Evolutionary conservation across 31 red algal genomes (phyloP), one percentile per base, ranked within the genome.

Genomic region (Endocladia muricata): DNA sequence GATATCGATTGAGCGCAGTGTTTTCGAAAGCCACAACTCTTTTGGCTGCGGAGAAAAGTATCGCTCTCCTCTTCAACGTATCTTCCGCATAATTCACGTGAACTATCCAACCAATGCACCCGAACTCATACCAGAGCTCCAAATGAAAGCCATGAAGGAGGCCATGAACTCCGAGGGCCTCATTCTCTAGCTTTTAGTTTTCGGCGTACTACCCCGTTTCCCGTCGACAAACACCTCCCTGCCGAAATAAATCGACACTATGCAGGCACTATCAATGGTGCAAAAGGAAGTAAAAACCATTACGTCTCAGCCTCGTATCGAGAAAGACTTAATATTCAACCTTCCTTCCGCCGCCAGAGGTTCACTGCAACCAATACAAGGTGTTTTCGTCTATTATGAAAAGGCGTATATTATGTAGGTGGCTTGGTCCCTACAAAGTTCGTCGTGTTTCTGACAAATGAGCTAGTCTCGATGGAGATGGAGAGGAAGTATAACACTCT

Each of bases 141-240:
- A 43, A 13, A 49, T 83, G 37, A 83, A 82, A 1, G 68, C 78
- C 37, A 77, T 83, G 72, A 83, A 91, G 48, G 63, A 83, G 30
- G 83, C 58, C 19, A 64, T 78, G 13, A 34, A 38, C 2, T 70
- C 87, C 0, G 37, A 82, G 19, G 78, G 58, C 2, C 78, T 91
- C 3, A 41, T 76, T 30, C 68, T 78, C n/a, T 70, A 77, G 30
- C 57, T 91, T 8, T 41, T 91, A 0, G 69, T 91, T 2, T 91
- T 81, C 70, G 71, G 63, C n/a, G 37, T 73, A 13, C 48, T 76
- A 19, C 68, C 78, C 5, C 35, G 77, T 5, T 70, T 90, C 23
- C 60, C 68, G 19, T 1, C 33, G 9, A 61, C 42, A 17, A 32
- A 39, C 13, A 74, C 4, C 8, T 7, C 41, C 2, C n/a, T 70